Evolutionary conservation across 176 grass and related monocot species (phyloP), one percentile per base, ranked within the genome.

Genomic region (Typha latifolia): DNA sequence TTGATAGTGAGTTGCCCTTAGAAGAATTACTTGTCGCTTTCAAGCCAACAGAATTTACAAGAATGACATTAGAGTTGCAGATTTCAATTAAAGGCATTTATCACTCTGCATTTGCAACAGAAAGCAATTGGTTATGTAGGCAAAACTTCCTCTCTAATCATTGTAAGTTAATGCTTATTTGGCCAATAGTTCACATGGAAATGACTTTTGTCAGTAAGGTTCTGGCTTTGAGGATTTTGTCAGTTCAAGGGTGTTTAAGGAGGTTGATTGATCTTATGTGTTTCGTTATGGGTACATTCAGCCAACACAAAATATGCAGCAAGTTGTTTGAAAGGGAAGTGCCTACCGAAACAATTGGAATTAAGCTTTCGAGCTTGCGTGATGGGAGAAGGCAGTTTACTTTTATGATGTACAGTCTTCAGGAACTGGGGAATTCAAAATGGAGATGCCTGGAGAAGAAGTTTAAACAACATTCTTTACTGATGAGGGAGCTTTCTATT

Each of bases 161-260:
- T 65, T 65, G 82, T 71, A 70, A 79, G 71, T 43, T 84, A 51
- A 62, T 84, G 23, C 71, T 49, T 62, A 63, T 73, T 37, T 79
- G 57, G 76, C 64, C 70, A 74, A 12, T 55, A 37, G 70, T 84
- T 66, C 47, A 62, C 34, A 69, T 84, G 75, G 76, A 84, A 63
- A 49, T 84, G 23, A 64, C 49, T 65, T 64, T 75, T 74, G 57
- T 84, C 32, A 76, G 79, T 74, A 75, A 66, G 14, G 49, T 49
- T 59, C 69, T 26, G 57, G 82, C 76, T 15, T 70, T 79, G 57
- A 74, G 71, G 56, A 70, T 75, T 74, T 63, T 84, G 20, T 70
- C 70, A 12, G 75, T 84, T 75, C 76, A 75, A 68, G 82, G 82
- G 23, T 69, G 69, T 75, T 84, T 84, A 74, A 79, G 24, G 55